Conservation (phyloP, 2,329 filamentous ascomycete species). For the Pyrenochaeta sp. region DNA sequence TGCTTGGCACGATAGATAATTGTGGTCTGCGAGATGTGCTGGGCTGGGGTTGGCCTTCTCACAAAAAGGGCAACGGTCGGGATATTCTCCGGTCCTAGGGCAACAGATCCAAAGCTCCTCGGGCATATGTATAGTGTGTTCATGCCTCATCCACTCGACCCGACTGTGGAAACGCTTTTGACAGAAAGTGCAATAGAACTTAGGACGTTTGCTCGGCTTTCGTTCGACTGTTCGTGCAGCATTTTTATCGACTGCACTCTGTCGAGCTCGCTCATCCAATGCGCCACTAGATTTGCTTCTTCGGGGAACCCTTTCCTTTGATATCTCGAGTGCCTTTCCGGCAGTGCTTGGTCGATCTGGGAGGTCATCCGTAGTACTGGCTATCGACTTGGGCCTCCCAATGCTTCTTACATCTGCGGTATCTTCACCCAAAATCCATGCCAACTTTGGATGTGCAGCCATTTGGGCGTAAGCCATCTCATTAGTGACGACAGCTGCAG, state of each 20-base stretch:
- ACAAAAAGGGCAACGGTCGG: slow-evolving; percentile 58
- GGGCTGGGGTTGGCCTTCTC: slow-evolving; percentile 53
- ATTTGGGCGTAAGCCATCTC: slow-evolving; percentile 30
- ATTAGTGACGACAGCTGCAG: slow-evolving; percentile 18
- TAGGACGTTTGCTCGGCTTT: slow-evolving; percentile 20
- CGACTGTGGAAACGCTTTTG: slow-evolving; percentile 45
- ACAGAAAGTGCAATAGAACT: slow-evolving; percentile 37
- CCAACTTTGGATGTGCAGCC: slow-evolving; percentile 29
- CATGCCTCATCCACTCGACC: slow-evolving; percentile 68
- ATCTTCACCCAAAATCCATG: slow-evolving; percentile 30
- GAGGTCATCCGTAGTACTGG: slow-evolving; percentile 10
- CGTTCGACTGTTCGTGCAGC: slow-evolving; percentile 10
- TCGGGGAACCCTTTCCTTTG: slow-evolving; percentile 3
- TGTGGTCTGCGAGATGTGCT: slow-evolving; percentile 60
- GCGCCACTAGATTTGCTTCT: slow-evolving; percentile 24
- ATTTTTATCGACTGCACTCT: not conserved
- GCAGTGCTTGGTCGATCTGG: slow-evolving; percentile 17
- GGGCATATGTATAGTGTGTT: slow-evolving; percentile 67
- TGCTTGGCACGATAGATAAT: slow-evolving; percentile 65
- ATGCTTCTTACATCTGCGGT: slow-evolving; percentile 13
- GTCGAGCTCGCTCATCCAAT: slow-evolving; percentile 16
- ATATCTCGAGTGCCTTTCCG: slow-evolving; percentile 7
- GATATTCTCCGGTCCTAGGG: slow-evolving; percentile 45
- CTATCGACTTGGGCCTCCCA: slow-evolving; percentile 19
- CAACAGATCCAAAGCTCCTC: slow-evolving; percentile 35